Evolutionary conservation across 768 basidiomycete species (phyloP), one percentile per base, ranked within the genome.

Genomic region (Auricularia sp.): DNA sequence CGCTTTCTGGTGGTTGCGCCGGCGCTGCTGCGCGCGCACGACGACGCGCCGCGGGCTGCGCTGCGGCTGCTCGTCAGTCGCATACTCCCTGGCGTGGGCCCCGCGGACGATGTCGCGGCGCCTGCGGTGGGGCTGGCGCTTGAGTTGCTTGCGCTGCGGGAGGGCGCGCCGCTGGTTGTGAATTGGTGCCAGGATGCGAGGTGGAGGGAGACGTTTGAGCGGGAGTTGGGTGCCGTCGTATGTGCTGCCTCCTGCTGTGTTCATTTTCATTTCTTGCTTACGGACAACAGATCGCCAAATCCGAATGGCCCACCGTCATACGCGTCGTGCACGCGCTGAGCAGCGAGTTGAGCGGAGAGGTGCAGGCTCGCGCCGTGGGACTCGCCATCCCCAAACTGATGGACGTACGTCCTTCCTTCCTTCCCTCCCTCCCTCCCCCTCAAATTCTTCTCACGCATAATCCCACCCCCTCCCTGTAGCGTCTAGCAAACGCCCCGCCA

Each of bases 141-240:
- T 36, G 77, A 83, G 63, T 63, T 76, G 34, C 69, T 81, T 11
- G 11, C 23, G 59, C 6, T 58, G 34, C 3, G 21, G 3, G 16
- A 58, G 23, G 16, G 51, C 53, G 51, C 51, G 56, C 12, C 33
- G 71, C 66, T 62, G 35, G 75, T 74, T 44, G 65, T 44, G 36
- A 51, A 67, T n/a, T 83, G 81, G 83, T 77, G 79, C 64, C 69
- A 72, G 14, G 72, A 76, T 21, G 68, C 69, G n/a, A 72, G 74
- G 14, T 83, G 83, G 83, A 80, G 77, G 67, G 62, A 65, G 21
- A 73, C 70, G 53, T 71, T 83, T 34, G 80, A 83, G 62, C 67
- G 71, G 39, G 72, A 74, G 8, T 64, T 85, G 12, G 70, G 75
- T 39, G 72, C 76, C 33, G 64, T 82, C 63, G 84, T 83, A 65